Conservation (phyloP, 306 rosid genomes). For the Ochetophila trinervis region DNA sequence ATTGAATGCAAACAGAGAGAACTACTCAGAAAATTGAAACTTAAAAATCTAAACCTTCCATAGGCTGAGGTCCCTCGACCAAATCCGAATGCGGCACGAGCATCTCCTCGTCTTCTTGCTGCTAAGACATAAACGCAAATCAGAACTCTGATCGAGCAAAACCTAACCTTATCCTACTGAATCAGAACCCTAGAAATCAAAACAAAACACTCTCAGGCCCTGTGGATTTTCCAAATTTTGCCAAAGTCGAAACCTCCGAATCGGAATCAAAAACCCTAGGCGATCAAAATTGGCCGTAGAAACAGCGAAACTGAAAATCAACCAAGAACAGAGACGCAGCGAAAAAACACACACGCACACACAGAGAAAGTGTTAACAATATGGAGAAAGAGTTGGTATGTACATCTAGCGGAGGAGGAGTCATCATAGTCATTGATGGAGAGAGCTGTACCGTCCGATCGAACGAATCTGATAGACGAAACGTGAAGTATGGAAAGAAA, state of each 20-base stretch:
- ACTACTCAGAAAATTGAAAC: background rate
- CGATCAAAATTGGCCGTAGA: constrained; percentile 27
- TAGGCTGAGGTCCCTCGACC: constrained; percentile 60
- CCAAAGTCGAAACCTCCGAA: constrained; percentile 21
- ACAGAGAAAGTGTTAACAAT: background rate
- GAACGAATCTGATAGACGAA: constrained; percentile 37
- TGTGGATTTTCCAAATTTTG: constrained; percentile 15
- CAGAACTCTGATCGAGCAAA: constrained; percentile 36
- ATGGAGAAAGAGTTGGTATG: constrained; percentile 8
- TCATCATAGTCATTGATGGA: constrained; percentile 53
- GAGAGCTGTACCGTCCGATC: constrained; percentile 39
- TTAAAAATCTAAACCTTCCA: constrained; percentile 44
- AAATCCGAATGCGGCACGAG: constrained; percentile 56
- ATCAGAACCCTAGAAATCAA: constrained; percentile 44
- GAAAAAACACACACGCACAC: background rate
- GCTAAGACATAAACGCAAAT: constrained; percentile 30
- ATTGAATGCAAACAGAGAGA: constrained; percentile 10
- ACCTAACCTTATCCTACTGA: constrained; percentile 34
- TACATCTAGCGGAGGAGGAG: constrained; percentile 54
- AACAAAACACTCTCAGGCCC: constrained; percentile 3
- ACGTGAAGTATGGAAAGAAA: background rate
- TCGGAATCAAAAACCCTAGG: constrained; percentile 13
- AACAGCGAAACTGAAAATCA: constrained; percentile 14
- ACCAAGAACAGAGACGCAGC: background rate
- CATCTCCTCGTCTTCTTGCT: constrained; percentile 63